A percentile compares a stretch with the other conserved stretches of the same genome.
These are phyloP conservation scores for Celoporthe dispersa DNA, from an alignment of 2,329 filamentous ascomycete genomes.

Conservation along the genomic window DNA sequence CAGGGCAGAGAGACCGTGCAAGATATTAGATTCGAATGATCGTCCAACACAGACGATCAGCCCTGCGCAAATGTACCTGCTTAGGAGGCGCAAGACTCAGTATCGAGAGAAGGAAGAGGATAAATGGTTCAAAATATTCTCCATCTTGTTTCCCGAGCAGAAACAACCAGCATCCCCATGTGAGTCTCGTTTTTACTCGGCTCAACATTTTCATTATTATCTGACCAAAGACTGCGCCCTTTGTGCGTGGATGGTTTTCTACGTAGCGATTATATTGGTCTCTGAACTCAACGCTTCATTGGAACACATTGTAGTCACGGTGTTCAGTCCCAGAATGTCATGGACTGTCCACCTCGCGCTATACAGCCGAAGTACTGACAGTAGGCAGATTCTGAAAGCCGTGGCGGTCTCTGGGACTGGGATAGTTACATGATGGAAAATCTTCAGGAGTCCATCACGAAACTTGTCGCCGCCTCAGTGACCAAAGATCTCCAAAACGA, in stretches of 20 bases:
- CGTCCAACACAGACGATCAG: constrained; percentile 6
- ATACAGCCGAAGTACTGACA: not conserved
- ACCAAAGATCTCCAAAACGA: not conserved
- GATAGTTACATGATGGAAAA: not conserved
- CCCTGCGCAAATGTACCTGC: constrained; percentile 3
- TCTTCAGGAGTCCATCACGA: not conserved
- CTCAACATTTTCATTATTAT: not conserved
- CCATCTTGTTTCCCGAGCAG: not conserved
- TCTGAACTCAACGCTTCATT: not conserved
- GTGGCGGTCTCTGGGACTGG: constrained; percentile 8
- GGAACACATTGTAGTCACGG: not conserved
- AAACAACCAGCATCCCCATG: constrained; percentile 3
- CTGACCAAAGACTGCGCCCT: not conserved
- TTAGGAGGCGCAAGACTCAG: constrained; percentile 12
- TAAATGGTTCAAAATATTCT: constrained; percentile 15
- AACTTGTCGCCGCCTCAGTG: not conserved
- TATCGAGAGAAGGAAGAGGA: constrained; percentile 1
- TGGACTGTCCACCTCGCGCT: not conserved
- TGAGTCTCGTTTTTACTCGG: constrained; percentile 2
- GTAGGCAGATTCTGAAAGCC: not conserved
- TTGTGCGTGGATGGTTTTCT: not conserved
- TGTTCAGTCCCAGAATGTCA: not conserved
- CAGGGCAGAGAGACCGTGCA: constrained; percentile 1
- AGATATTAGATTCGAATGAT: constrained; percentile 3
- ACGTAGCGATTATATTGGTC: not conserved